Evolutionary conservation across 352 stramenopile species (phyloP).

Genomic region (Phytophthora podocarpi): DNA sequence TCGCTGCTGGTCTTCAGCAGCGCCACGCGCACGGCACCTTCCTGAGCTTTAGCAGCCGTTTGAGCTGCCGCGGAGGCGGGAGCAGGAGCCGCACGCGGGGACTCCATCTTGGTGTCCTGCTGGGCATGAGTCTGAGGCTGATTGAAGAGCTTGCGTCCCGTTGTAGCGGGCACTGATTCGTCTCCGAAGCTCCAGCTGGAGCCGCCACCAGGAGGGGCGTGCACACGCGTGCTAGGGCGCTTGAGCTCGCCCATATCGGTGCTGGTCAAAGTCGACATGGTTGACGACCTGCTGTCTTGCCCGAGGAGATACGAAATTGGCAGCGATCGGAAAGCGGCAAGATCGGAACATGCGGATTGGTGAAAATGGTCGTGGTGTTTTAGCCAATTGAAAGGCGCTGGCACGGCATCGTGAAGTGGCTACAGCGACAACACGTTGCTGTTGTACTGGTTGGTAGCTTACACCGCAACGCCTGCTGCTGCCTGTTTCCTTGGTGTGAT

Average conservation of each 20-base stretch:
- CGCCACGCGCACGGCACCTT: conserved; percentile 51
- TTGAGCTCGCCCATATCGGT: conserved; percentile 85
- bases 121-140: conserved; percentile 23
- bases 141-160: conserved; percentile 36
- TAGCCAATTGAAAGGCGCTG: too few relatives aligned
- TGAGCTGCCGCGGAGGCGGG: conserved; percentile 21
- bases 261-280: conserved; percentile 87
- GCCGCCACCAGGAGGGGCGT: conserved; percentile 78
- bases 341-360: conserved; percentile 5
- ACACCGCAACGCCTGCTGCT: too few relatives aligned
- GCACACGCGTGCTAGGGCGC: conserved; percentile 81
- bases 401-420: too few relatives aligned
- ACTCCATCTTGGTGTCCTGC: conserved; percentile 49
- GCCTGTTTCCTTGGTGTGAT: too few relatives aligned
- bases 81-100: conserved; percentile 33
- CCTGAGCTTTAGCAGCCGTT: conserved; percentile 3
- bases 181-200: conserved; percentile 82
- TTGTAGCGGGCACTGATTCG: conserved; percentile 21
- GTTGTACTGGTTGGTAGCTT: too few relatives aligned
- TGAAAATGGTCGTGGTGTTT: too few relatives aligned
- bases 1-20: conserved; percentile 81
- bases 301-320: too few relatives aligned
- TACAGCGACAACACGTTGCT: too few relatives aligned
- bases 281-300: too few relatives aligned
- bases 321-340: conserved; percentile 7